These are phyloP conservation scores for Alternaria sp. DNA, from an alignment of 2,329 filamentous ascomycete species.

Conservation along the genomic window DNA sequence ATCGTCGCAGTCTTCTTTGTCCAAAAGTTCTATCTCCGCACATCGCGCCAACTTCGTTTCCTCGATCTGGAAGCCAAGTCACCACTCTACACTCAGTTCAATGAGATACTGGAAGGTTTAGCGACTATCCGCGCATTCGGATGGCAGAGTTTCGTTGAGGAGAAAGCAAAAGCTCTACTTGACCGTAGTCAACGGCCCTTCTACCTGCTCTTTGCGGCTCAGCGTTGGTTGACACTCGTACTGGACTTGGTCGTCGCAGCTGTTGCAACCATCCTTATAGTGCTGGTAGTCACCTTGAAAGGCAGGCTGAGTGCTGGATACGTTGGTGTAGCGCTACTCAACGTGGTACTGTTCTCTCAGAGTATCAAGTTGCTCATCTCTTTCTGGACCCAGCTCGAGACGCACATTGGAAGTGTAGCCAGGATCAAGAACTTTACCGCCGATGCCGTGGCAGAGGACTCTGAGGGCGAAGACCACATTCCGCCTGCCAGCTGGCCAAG, in stretches of 20 bases:
- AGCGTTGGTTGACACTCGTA: constrained; percentile 56
- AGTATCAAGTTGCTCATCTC: constrained; percentile 61
- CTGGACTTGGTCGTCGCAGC: constrained; percentile 54
- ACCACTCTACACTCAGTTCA: constrained; percentile 62
- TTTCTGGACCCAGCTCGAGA: constrained; percentile 67
- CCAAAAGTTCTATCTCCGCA: constrained; percentile 59
- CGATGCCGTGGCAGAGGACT: constrained; percentile 56
- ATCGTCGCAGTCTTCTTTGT: constrained; percentile 52
- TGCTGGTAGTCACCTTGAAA: constrained; percentile 42
- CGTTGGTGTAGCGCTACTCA: constrained; percentile 63
- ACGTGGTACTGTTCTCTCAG: constrained; percentile 63
- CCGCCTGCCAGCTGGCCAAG: constrained; percentile 56
- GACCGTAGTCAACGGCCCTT: constrained; percentile 56
- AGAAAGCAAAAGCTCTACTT: constrained; percentile 51
- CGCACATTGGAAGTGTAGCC: constrained; percentile 65
- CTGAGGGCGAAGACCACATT: constrained; percentile 60
- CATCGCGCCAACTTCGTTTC: constrained; percentile 60
- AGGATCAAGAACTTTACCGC: constrained; percentile 64
- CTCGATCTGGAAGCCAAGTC: constrained; percentile 63
- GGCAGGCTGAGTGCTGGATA: constrained; percentile 58
- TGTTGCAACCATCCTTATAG: constrained; percentile 51
- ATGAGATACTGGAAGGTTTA: constrained; percentile 60
- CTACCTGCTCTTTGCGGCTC: constrained; percentile 57
- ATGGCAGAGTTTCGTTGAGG: constrained; percentile 54
- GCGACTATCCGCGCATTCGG: constrained; percentile 62